phyloP scores from a whole-genome alignment of 1,139 yeast species.

The Kodamaea suecica region DNA sequence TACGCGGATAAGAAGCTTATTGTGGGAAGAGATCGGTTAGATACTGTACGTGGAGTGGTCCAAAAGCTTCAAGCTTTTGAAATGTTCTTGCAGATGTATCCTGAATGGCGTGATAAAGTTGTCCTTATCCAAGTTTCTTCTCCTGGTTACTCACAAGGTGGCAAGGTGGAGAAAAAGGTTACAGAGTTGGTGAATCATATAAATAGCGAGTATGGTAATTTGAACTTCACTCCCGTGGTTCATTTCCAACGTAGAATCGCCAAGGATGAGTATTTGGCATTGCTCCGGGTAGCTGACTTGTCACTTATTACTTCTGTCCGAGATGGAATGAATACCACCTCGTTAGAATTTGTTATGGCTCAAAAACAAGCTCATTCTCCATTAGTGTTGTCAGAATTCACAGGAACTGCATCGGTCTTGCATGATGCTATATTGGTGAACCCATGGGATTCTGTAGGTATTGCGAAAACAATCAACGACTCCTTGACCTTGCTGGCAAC shows the following conservation, averaged over 20 bases:
- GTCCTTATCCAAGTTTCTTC: constrained; percentile 90
- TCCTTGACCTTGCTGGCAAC: constrained; percentile 51
- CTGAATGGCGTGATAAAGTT: constrained; percentile 86
- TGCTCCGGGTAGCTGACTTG: constrained; percentile 84
- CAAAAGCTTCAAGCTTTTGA: constrained; percentile 82
- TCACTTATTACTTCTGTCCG: constrained; percentile 87
- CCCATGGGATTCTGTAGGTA: constrained; percentile 96
- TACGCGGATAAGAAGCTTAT: constrained; percentile 75
- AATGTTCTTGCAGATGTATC: constrained; percentile 80
- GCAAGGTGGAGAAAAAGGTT: constrained; percentile 71
- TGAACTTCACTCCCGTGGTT: constrained; percentile 80
- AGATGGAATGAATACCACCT: constrained; percentile 96
- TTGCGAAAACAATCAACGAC: constrained; percentile 77
- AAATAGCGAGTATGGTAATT: constrained; percentile 77
- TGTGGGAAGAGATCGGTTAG: constrained; percentile 80
- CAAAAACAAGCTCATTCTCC: constrained; percentile 76
- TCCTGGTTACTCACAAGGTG: constrained; percentile 60
- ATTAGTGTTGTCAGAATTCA: constrained; percentile 82
- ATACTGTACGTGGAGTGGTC: constrained; percentile 76
- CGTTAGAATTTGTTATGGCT: constrained; percentile 86
- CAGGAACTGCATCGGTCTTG: constrained; percentile 84
- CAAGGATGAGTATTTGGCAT: constrained; percentile 84
- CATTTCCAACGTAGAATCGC: constrained; percentile 90
- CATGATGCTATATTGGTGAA: constrained; percentile 81
- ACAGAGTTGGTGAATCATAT: constrained; percentile 75